Base-by-base conservation (phyloP, 768 basidiomycete species). In the Mrakia blollopis region DNA sequence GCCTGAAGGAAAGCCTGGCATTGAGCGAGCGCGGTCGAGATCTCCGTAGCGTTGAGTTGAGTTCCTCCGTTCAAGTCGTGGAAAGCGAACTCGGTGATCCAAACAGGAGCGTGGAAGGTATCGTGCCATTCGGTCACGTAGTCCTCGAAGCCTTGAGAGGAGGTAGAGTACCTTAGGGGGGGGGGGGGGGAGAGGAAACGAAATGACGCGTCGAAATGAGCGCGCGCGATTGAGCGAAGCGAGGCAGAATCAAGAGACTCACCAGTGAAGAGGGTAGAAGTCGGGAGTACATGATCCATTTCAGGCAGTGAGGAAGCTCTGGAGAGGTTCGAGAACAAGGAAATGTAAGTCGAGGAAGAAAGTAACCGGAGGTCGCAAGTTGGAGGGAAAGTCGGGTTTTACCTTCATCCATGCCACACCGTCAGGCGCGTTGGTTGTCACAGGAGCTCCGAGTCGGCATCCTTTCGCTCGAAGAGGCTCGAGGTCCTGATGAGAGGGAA, bases 251-350 rank as follows among this genome's bases (percentile, higher is more conserved):
- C 44, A 14, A 44, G 44, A 0, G 57, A 57, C 57, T 57, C 25
- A 63, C 62, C 62, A 63, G 32, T 63, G 62, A 30, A 63, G 62
- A 37, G 62, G 62, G 62, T 63, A 63, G 32, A 63, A 63, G 62
- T 32, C 62, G 62, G 62, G 62, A 21, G 62, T 63, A 23, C 62
- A 63, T 5, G 62, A 63, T 32, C 62, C 62, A 32, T 63, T 63
- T 32, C 62, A 63, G 2, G 62, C 62, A 2, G 62, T 35, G 16
- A 63, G 62, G 32, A 63, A 63, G 62, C 9, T 18, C 62, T 63
- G 62, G 62, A 35, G 32, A 62, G 28, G 14, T n/a, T 16, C 9
- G 52, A 57, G 18, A 13, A 25, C 25, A 28, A 35, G 35, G 32
- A 9, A 25, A 63, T 11, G 7, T 63, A 21, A 50, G 30, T 32